Conservation (phyloP, 1,139 yeast genomes). For the Yarrowia galli region DNA sequence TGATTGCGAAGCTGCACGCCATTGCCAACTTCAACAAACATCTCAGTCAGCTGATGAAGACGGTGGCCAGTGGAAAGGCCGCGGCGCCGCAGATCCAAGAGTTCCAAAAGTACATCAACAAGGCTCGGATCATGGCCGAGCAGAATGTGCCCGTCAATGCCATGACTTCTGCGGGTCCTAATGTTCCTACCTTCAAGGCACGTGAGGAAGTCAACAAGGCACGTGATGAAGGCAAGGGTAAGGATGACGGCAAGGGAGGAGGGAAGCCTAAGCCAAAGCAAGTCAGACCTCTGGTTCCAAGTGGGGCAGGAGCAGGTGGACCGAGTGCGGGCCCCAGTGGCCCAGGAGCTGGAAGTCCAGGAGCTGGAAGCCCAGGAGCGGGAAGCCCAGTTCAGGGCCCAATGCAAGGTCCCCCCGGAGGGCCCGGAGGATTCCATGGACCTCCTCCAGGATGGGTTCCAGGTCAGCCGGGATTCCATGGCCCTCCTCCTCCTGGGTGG, state of each 20-base stretch:
- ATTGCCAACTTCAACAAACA: slow-evolving; percentile 78
- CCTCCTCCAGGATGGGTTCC: not conserved
- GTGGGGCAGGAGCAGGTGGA: not conserved
- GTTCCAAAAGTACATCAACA: slow-evolving; percentile 77
- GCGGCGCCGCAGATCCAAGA: slow-evolving; percentile 70
- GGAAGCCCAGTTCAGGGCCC: not conserved
- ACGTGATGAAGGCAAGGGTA: not conserved
- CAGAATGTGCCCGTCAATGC: slow-evolving; percentile 43
- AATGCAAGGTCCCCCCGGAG: not conserved
- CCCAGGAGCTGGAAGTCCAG: not conserved
- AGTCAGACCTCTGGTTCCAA: not conserved
- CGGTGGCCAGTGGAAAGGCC: slow-evolving; percentile 84
- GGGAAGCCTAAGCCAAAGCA: not conserved
- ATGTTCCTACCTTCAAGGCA: not conserved
- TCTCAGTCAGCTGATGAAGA: slow-evolving; percentile 74
- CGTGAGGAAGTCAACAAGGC: not conserved
- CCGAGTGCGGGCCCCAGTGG: not conserved
- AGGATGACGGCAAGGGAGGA: not conserved
- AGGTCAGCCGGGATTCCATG: slow-evolving; percentile 1
- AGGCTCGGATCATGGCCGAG: slow-evolving; percentile 59
- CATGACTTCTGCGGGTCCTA: slow-evolving; percentile 42
- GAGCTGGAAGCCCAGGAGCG: not conserved
- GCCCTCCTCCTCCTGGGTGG: not conserved
- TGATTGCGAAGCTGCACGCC: slow-evolving; percentile 81
- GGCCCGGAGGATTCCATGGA: slow-evolving; percentile 1